A percentile compares a stretch with the other conserved stretches of the same genome.
phyloP scores from a whole-genome alignment of 169 alveolate genomes.

The Plasmodium gaboni region DNA sequence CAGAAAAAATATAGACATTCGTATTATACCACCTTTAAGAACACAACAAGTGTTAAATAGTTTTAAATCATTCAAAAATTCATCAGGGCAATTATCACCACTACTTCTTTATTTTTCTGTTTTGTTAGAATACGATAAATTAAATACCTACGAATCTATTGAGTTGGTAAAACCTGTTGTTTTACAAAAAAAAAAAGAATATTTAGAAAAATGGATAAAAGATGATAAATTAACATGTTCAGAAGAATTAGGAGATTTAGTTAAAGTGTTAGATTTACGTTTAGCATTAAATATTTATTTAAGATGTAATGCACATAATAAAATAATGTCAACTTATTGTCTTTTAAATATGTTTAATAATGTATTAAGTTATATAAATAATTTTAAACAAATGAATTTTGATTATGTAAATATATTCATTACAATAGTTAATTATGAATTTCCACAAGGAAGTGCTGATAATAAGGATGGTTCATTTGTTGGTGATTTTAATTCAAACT shows the following conservation, averaged over 20 bases:
- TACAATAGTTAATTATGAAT: constrained; percentile 76
- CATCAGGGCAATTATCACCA: constrained; percentile 87
- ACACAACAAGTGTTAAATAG: constrained; percentile 75
- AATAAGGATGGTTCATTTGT: constrained; percentile 79
- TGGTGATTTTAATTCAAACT: constrained; percentile 73
- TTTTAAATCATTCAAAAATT: constrained; percentile 58
- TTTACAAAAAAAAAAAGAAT: constrained; percentile 92
- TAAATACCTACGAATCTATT: constrained; percentile 96
- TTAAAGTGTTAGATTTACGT: constrained; percentile 91
- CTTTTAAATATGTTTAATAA: constrained; percentile 94
- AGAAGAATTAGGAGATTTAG: constrained; percentile 97
- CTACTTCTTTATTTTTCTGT: constrained; percentile 97
- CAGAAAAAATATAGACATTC: constrained; percentile 57
- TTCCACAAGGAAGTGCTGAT: constrained; percentile 76
- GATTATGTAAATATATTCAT: constrained; percentile 84
- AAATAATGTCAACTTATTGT: constrained; percentile 93
- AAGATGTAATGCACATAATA: constrained; percentile 79
- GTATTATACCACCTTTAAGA: constrained; percentile 70
- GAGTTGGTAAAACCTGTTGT: constrained; percentile 98
- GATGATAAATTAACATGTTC: constrained; percentile 97
- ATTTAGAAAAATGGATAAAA: constrained; percentile 96
- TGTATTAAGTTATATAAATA: constrained; percentile 94
- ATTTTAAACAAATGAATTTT: constrained; percentile 76
- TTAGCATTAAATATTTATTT: constrained; percentile 94
- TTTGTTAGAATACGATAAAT: constrained; percentile 95